Evolutionary conservation across 1,139 yeast species (phyloP).

Genomic region (Petasospora fabianii): DNA sequence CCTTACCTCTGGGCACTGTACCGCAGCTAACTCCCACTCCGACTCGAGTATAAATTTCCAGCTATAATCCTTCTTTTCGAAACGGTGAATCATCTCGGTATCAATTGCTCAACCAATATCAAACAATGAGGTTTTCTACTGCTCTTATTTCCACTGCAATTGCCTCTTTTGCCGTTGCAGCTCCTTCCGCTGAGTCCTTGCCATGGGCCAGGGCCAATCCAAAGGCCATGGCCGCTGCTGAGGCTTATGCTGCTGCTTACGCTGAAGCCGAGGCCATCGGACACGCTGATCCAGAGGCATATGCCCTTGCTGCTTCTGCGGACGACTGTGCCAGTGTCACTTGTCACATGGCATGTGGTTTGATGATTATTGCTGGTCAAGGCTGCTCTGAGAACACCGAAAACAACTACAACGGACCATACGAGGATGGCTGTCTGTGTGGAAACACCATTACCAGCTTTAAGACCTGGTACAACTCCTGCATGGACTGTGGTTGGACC

Average conservation of each 20-base stretch:
- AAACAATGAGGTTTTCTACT: too few species aligned
- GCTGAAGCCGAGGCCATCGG: slow-evolving; percentile 2
- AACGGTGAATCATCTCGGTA: too few species aligned
- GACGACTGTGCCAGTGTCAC: slow-evolving; percentile 19
- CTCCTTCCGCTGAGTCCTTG: too few species aligned
- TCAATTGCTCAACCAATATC: too few species aligned
- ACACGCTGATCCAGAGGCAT: slow-evolving; percentile 16
- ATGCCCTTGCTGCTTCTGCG: slow-evolving; percentile 18
- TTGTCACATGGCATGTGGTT: slow-evolving; percentile 10
- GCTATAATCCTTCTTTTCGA: too few species aligned
- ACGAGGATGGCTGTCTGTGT: slow-evolving; percentile 19
- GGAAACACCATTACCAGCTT: slow-evolving; percentile 18
- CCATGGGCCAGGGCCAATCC: slow-evolving; percentile 2
- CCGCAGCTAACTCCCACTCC: too few species aligned
- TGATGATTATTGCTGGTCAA: slow-evolving; percentile 14
- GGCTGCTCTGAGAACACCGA: slow-evolving; percentile 10
- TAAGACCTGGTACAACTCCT: slow-evolving; percentile 21
- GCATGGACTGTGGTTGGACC: slow-evolving; percentile 32
- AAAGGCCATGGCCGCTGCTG: neutral
- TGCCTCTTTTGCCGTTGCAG: too few species aligned
- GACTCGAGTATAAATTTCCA: too few species aligned
- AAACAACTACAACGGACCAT: slow-evolving; percentile 23
- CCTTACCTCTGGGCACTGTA: too few species aligned
- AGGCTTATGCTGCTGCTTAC: neutral
- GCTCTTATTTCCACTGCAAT: too few species aligned